Evolutionary conservation across 352 stramenopile species (phyloP).

Genomic region (Phytophthora chlamydospora): DNA sequence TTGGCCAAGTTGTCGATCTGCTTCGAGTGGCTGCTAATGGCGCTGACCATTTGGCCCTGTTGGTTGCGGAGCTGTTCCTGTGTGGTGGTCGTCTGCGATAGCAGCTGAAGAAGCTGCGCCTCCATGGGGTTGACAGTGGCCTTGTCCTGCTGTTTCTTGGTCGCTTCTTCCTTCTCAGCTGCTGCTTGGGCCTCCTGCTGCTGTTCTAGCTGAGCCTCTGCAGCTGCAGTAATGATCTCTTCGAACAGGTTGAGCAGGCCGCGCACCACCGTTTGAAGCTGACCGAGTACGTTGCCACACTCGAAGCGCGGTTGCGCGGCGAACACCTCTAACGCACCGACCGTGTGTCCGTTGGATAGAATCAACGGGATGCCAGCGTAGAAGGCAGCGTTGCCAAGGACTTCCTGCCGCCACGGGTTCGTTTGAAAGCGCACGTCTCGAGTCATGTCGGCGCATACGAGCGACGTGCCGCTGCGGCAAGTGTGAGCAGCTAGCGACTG

Average conservation of each 20-base stretch:
- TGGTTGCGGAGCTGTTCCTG: conserved; percentile 87
- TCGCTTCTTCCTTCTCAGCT: conserved; percentile 23
- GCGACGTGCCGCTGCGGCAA: conserved; percentile 58
- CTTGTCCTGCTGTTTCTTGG: conserved; percentile 25
- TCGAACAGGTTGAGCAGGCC: conserved; percentile 78
- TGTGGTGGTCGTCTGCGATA: conserved; percentile 86
- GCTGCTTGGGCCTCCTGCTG: conserved; percentile 21
- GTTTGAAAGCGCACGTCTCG: conserved; percentile 68
- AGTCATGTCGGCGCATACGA: conserved; percentile 73
- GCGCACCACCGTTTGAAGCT: conserved; percentile 79
- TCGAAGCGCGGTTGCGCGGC: conserved; percentile 55
- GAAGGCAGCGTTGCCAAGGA: conserved; percentile 53
- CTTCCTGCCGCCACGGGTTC: conserved; percentile 64
- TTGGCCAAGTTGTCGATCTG: conserved; percentile 85
- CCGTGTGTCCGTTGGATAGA: conserved; percentile 69
- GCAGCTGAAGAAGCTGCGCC: conserved; percentile 73
- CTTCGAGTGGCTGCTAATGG: conserved; percentile 79
- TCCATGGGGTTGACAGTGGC: conserved; percentile 68
- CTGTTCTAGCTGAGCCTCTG: conserved; percentile 28
- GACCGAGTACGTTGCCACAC: conserved; percentile 66
- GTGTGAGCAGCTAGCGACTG: conserved; percentile 70
- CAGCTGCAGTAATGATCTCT: conserved; percentile 56
- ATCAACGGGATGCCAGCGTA: conserved; percentile 85
- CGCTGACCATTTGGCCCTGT: conserved; percentile 84
- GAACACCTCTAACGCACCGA: conserved; percentile 78